Conservation (phyloP, 2,329 filamentous ascomycete species). For the Aspergillus japonicus region DNA sequence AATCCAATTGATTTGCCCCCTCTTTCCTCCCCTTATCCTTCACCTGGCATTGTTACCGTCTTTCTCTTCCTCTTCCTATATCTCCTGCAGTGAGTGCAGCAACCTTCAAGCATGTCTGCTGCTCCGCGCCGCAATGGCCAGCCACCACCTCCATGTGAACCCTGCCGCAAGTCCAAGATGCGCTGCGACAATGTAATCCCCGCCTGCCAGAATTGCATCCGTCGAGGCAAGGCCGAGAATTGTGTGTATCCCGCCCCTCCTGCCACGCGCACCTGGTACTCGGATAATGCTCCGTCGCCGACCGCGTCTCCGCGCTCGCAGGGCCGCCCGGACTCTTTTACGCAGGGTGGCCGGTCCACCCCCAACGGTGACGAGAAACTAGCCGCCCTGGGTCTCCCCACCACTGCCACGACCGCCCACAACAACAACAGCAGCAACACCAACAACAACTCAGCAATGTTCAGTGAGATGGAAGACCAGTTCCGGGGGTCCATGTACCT, state of each 20-base stretch:
- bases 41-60: not conserved
- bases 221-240: conserved; percentile 13
- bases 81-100: not conserved
- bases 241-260: conserved; percentile 24
- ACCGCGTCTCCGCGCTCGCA: not conserved
- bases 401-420: not conserved
- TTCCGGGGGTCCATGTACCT: not conserved
- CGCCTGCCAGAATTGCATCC: conserved; percentile 21
- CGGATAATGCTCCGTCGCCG: conserved; percentile 4
- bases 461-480: conserved; percentile 14
- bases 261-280: conserved; percentile 10
- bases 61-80: too few species aligned
- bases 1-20: not conserved
- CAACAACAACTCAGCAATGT: conserved; percentile 21
- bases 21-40: not conserved
- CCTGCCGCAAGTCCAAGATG: conserved; percentile 27
- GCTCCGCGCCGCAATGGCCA: conserved; percentile 15
- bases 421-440: too few species aligned
- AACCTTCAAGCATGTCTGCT: not conserved
- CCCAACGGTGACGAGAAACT: conserved; percentile 8
- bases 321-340: conserved; percentile 2
- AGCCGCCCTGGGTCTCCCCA: not conserved
- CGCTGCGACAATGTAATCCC: conserved; percentile 25
- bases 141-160: conserved; percentile 22
- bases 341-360: not conserved